Base-by-base conservation (phyloP, 1,139 yeast genomes). In the Trichomonascaceae sp. region DNA sequence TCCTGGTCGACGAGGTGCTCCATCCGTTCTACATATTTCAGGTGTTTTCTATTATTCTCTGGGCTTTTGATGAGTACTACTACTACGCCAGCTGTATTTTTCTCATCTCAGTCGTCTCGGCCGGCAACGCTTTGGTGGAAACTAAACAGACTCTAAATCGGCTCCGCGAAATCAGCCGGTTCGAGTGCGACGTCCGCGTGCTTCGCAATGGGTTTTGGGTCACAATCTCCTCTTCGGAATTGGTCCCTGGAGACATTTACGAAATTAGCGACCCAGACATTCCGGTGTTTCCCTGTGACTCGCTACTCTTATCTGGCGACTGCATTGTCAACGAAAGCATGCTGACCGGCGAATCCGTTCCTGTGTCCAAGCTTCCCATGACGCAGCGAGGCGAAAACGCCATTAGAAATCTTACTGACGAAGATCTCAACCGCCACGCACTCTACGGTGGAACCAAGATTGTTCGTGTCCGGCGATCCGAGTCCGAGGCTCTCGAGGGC, bases 261-360 rank as follows among this genome's bases (percentile, higher is more conserved):
- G 98, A 92, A 57, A 73, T 92, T 23, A 74, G 84, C 1, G 97
- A 87, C 50, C 94, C 97, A 0, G 71, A 80, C 0, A 62, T 89
- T 39, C 48, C 62, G 3, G 50, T 69, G 0, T 65, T 87, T 34
- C 98, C 99, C 0, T 85, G 96, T 53, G 98, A 92, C 57, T 80
- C 94, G 1, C 58, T 92, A 13, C 62, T 89, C 32, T 59, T 87
- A 17, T 74, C 87, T 30, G 98, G 98, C 35, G 97, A 85, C 52
- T 82, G 93, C 55, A 84, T 89, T 37, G 79, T 87, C 13, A 89
- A 89, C 55, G 97, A 87, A 53, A 80, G 94, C 8, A 87, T 87
- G 93, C 67, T 87, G 22, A 89, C 97, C 0, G 99, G 99, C 27
- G 99, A 89, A 54, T 84, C 96, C 38, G 97, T 89, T 1, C 98